Percentiles rank a stretch among this genome's conserved stretches.
Conservation (phyloP, 1,284 basidiomycete genomes). For the Mycosarcoma maydis region DNA sequence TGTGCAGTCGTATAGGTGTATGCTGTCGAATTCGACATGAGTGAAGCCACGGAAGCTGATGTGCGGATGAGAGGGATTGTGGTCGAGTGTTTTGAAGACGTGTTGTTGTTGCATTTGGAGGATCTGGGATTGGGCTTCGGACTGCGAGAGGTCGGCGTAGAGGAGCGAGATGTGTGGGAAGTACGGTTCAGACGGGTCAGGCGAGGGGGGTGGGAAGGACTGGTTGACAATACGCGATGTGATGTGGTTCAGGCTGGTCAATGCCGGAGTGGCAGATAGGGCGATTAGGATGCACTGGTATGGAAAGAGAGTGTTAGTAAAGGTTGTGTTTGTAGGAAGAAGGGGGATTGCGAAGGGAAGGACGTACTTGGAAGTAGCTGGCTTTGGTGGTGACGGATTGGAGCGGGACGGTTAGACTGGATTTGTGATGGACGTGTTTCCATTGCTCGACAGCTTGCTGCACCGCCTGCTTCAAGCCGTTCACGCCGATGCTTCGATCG, state of each 20-base stretch:
- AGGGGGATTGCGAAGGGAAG: too few species aligned
- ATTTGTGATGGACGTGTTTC: too few species aligned
- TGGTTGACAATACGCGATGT: not conserved
- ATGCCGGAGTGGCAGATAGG: not conserved
- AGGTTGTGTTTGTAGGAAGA: not conserved
- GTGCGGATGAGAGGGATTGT: not conserved
- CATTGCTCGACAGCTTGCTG: not conserved
- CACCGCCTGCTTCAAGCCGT: constrained; percentile 1
- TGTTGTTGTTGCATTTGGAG: constrained; percentile 5
- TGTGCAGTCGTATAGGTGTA: constrained; percentile 35
- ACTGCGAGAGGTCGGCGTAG: constrained; percentile 18
- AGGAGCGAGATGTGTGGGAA: constrained; percentile 46
- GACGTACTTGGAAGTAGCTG: constrained; percentile 27
- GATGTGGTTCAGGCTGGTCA: constrained; percentile 16
- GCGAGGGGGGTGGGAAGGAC: constrained; percentile 13
- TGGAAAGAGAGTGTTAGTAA: not conserved
- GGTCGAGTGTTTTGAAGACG: not conserved
- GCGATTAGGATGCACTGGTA: not conserved
- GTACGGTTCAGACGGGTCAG: constrained; percentile 6
- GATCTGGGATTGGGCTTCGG: constrained; percentile 25
- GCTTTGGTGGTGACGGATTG: constrained; percentile 22
- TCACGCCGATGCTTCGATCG: not conserved
- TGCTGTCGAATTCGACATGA: constrained; percentile 5
- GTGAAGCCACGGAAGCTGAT: constrained; percentile 5
- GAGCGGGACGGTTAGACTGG: constrained; percentile 1